Evolutionary conservation across 352 stramenopile species (phyloP).

Genomic region (Globisporangium paroecandrum): DNA sequence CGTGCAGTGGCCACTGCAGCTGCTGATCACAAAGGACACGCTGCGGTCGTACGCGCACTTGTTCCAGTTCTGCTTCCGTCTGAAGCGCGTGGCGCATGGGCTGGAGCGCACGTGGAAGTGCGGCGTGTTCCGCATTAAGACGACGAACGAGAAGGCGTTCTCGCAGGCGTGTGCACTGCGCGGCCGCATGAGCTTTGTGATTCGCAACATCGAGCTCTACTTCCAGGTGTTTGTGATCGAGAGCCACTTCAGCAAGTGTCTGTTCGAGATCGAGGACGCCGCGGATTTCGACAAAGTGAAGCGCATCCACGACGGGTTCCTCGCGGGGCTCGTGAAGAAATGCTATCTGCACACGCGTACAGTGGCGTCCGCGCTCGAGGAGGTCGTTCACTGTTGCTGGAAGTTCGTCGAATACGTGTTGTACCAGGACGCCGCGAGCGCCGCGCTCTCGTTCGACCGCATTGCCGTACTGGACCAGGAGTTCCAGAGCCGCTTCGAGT

Average conservation of each 20-base stretch:
- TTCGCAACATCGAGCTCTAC: constrained; percentile 68
- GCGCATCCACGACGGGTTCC: constrained; percentile 63
- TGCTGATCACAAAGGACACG: constrained; percentile 54
- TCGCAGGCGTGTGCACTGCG: constrained; percentile 36
- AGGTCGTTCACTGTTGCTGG: constrained; percentile 66
- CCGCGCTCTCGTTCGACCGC: constrained; percentile 26
- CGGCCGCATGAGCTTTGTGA: constrained; percentile 70
- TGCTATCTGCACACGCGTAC: constrained; percentile 72
- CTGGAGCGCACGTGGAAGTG: constrained; percentile 69
- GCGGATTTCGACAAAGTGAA: constrained; percentile 71
- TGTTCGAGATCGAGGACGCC: constrained; percentile 43
- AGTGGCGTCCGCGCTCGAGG: constrained; percentile 50
- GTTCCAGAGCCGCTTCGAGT: constrained; percentile 57
- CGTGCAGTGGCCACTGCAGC: constrained; percentile 62
- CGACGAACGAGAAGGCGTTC: constrained; percentile 8
- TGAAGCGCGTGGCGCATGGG: constrained; percentile 69
- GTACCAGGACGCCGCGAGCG: constrained; percentile 27
- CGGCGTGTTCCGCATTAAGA: constrained; percentile 30
- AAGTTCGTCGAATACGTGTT: constrained; percentile 64
- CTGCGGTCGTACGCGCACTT: constrained; percentile 61
- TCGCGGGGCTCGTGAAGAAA: constrained; percentile 58
- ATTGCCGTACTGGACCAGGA: constrained; percentile 45
- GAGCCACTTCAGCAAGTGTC: constrained; percentile 51
- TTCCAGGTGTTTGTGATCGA: constrained; percentile 83
- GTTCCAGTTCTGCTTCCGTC: constrained; percentile 77